These are phyloP conservation scores for Lepiota brunneoincarnata DNA, from an alignment of 768 basidiomycete species.

Conservation along the genomic window DNA sequence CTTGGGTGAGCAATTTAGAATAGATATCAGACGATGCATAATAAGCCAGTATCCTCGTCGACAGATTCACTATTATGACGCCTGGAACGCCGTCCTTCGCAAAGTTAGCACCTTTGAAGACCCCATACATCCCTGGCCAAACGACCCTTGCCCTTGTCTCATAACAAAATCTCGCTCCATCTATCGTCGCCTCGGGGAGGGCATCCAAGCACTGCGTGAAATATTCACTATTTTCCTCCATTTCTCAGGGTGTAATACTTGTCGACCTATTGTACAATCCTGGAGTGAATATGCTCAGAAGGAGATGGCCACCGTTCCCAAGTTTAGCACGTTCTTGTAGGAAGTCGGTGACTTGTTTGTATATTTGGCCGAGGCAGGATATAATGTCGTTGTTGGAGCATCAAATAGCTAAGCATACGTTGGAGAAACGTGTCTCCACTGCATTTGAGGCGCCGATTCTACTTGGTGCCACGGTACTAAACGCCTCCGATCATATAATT, in stretches of 20 bases:
- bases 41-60: not conserved
- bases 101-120: not conserved
- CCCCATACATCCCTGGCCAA: not conserved
- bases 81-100: constrained; percentile 1
- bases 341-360: no score
- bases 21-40: not conserved
- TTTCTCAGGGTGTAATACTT: not conserved
- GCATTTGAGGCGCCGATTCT: no score
- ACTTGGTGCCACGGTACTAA: no score
- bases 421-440: no score
- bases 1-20: constrained; percentile 13
- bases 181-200: constrained; percentile 1
- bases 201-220: not conserved
- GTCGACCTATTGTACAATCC: not conserved
- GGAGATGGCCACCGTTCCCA: not conserved
- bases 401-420: no score
- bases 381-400: no score
- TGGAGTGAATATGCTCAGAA: not conserved
- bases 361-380: no score
- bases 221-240: constrained; percentile 2
- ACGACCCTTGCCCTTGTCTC: not conserved
- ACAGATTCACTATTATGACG: not conserved
- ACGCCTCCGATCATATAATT: no score
- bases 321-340: constrained; percentile 1
- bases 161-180: not conserved